Evolutionary conservation across 164 flowering plant species (phyloP).

Genomic region (Hamamelis virginiana): DNA sequence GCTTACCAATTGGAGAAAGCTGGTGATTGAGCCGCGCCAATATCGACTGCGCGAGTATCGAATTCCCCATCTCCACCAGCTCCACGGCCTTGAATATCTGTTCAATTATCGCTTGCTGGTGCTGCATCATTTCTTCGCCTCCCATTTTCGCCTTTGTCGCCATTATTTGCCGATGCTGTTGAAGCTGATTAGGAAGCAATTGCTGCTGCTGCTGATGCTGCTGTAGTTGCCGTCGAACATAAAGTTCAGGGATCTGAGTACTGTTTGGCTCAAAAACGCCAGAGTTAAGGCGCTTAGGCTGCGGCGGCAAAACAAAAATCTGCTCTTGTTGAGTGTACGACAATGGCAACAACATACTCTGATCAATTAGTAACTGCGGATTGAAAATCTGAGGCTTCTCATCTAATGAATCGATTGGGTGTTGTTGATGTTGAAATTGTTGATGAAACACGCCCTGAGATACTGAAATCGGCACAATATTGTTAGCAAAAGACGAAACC

Average conservation of each 20-base stretch:
- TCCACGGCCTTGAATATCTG: conserved; percentile 85
- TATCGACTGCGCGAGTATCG: conserved; percentile 96
- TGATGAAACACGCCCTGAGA: conserved; percentile 31
- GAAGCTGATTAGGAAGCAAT: conserved; percentile 33
- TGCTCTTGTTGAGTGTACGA: conserved; percentile 47
- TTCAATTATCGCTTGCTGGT: conserved; percentile 53
- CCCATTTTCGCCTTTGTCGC: conserved; percentile 36
- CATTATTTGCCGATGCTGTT: conserved; percentile 30
- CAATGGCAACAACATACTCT: conserved; percentile 48
- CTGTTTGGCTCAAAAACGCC: conserved; percentile 23
- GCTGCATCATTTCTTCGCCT: conserved; percentile 32
- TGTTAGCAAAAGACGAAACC: conserved; percentile 26
- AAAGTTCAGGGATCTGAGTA: conserved; percentile 37
- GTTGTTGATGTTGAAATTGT: conserved; percentile 30
- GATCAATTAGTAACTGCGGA: conserved; percentile 43
- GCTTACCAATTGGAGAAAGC: conserved; percentile 79
- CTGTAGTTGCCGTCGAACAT: conserved; percentile 32
- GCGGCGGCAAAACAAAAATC: conserved; percentile 49
- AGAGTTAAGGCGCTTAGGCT: conserved; percentile 46
- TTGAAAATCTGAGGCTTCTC: conserved; percentile 63
- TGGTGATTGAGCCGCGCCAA: conserved; percentile 99
- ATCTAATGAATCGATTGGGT: conserved; percentile 28
- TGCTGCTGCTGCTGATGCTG: conserved; percentile 41
- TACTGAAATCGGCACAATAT: conserved; percentile 27
- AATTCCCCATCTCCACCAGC: conserved; percentile 79